Percentiles rank a stretch among this genome's conserved stretches.
Conservation (phyloP, 164 flowering plant species). For the Santalum album region DNA sequence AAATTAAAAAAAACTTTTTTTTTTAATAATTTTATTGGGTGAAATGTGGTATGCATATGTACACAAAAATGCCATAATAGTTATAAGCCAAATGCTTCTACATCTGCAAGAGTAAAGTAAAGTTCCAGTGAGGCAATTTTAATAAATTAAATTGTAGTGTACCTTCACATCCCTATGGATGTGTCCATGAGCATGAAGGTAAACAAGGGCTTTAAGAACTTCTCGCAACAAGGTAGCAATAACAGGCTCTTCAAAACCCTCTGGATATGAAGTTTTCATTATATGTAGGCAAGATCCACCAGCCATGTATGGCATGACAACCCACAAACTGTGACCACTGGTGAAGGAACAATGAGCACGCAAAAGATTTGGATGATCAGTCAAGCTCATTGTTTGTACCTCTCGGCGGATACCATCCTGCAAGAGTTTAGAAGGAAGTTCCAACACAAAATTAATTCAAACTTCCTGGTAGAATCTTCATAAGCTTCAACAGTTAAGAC, state of each 20-base stretch:
- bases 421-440: not conserved
- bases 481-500: not conserved
- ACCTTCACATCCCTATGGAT: conserved; percentile 99
- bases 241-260: conserved; percentile 87
- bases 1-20: too few relatives aligned
- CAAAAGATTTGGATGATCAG: conserved; percentile 69
- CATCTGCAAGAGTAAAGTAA: too few relatives aligned
- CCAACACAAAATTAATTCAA: not conserved
- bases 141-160: conserved; percentile 10
- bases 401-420: conserved; percentile 81
- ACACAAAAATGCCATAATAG: too few relatives aligned
- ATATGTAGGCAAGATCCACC: conserved; percentile 95
- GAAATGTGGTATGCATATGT: too few relatives aligned
- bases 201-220: conserved; percentile 82
- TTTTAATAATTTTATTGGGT: too few relatives aligned
- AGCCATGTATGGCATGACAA: conserved; percentile 93
- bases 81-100: too few relatives aligned
- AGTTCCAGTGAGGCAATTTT: too few relatives aligned
- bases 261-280: conserved; percentile 74
- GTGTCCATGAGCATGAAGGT: conserved; percentile 90
- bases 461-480: not conserved
- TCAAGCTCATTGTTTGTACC: conserved; percentile 79
- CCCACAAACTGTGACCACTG: conserved; percentile 48
- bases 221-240: conserved; percentile 78
- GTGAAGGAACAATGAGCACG: conserved; percentile 71